A percentile compares a stretch with the other conserved stretches of the same genome.
These are phyloP conservation scores for Penicillium coffeae DNA, from an alignment of 495 filamentous ascomycete species.

Conservation along the genomic window DNA sequence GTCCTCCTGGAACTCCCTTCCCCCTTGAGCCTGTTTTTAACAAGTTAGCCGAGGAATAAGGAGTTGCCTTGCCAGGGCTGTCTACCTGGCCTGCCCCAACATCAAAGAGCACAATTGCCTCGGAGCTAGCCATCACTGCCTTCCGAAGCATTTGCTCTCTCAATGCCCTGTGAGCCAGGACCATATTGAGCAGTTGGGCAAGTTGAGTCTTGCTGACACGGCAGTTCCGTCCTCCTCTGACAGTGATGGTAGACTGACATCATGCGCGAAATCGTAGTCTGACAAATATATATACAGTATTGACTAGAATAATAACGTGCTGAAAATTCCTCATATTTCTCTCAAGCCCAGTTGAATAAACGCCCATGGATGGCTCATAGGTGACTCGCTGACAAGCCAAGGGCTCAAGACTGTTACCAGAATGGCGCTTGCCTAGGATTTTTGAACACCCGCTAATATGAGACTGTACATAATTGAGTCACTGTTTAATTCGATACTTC, in stretches of 20 bases:
- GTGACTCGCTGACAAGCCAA: no score
- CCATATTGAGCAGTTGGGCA: conserved; percentile 10
- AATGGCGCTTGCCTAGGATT: no score
- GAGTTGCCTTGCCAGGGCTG: neutral
- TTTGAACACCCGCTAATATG: no score
- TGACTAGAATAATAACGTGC: neutral
- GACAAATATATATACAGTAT: neutral
- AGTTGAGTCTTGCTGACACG: neutral
- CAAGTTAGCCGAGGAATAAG: conserved; percentile 6
- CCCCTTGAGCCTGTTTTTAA: conserved; percentile 27
- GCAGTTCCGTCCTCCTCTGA: neutral
- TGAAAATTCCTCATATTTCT: no score
- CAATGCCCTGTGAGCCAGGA: conserved; percentile 15
- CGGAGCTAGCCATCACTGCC: conserved; percentile 21
- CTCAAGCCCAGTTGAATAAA: no score
- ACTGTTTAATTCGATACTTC: no score
- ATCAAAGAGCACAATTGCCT: conserved; percentile 31
- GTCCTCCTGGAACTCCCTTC: conserved; percentile 32
- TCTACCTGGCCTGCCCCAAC: conserved; percentile 30
- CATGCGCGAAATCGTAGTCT: conserved; percentile 8
- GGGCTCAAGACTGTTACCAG: no score
- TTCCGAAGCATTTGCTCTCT: conserved; percentile 22
- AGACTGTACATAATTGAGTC: no score
- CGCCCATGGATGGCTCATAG: no score
- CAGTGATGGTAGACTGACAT: conserved; percentile 31